Base-by-base conservation (phyloP, 2,329 filamentous ascomycete genomes). In the Colletotrichum falcatum region DNA sequence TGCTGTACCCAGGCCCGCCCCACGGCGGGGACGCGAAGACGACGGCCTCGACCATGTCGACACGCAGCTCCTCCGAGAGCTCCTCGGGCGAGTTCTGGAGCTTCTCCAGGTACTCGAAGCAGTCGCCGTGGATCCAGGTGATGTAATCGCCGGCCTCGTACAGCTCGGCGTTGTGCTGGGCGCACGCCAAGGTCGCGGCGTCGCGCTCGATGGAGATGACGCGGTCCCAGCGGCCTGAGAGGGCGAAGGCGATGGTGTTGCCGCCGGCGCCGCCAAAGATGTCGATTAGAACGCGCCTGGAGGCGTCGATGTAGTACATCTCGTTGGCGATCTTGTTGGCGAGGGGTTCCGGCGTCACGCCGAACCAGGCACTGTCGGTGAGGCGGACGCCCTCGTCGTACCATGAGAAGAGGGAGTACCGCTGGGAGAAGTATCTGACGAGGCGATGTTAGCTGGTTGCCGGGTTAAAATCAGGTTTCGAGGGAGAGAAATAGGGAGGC, bases 341-440 rank as follows among this genome's bases (percentile, higher is more conserved):
- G 35, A 99, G 89, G 5, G 93, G 92, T 80, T 99, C 95, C 18
- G 96, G 95, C 0, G 97, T 99, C 9, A 98, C 95, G 65, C 95
- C 96, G 79, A 96, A 99, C 96, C 96, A 99, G 64, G 94, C 92
- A 81, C 95, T 92, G 79, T 97, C 91, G 0, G 97, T 99, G 86
- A 99, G 90, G 85, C 90, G 92, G 74, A 99, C 88, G 65, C 94
- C 95, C 69, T 95, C 88, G 78, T 98, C 92, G 78, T 98, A 99
- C 75, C 87, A 88, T 20, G 91, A 91, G 82, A 97, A 99, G 74
- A 99, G 93, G 62, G 90, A 91, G 79, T 96, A 91, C 70, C 96
- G 89, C 77, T 98, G 95, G 20, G 91, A 87, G 89, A 94, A 99
- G 81, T 99, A 99, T 79, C 94, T 97, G 56, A 1, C 1, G 11